phyloP scores from a whole-genome alignment of 106 monocot species.

The Acorus calamus region DNA sequence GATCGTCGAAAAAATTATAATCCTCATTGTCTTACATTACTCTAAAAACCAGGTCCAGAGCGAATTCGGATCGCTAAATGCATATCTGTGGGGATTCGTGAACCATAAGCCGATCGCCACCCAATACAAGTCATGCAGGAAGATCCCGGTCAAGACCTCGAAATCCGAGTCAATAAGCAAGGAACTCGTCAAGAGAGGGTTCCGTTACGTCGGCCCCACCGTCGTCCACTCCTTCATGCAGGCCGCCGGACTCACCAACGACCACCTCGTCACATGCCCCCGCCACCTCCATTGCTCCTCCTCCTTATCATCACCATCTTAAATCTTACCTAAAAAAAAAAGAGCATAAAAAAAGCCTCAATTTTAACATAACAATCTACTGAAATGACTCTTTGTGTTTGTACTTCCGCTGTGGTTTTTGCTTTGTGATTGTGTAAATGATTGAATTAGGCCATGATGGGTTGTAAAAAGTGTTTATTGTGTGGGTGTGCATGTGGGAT shows the following conservation, averaged over 20 bases:
- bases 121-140: slow-evolving; percentile 56
- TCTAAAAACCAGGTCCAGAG: slow-evolving; percentile 33
- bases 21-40: too few species aligned
- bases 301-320: not conserved
- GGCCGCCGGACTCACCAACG: slow-evolving; percentile 79
- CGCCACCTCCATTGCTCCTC: slow-evolving; percentile 47
- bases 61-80: slow-evolving; percentile 51
- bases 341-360: too few species aligned
- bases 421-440: too few species aligned
- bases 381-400: too few species aligned
- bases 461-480: too few species aligned
- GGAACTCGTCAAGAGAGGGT: slow-evolving; percentile 76
- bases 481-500: too few species aligned
- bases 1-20: too few species aligned
- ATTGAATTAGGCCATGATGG: too few species aligned
- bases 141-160: slow-evolving; percentile 82
- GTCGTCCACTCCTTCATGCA: slow-evolving; percentile 93
- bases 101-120: slow-evolving; percentile 63
- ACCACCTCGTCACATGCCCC: slow-evolving; percentile 69
- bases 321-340: too few species aligned
- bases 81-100: slow-evolving; percentile 73
- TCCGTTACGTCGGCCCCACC: slow-evolving; percentile 83
- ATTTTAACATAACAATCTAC: too few species aligned
- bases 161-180: slow-evolving; percentile 91
- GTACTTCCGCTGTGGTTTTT: too few species aligned